These are phyloP conservation scores for Xylaria polymorpha DNA, from an alignment of 2,329 filamentous ascomycete genomes.

Conservation along the genomic window DNA sequence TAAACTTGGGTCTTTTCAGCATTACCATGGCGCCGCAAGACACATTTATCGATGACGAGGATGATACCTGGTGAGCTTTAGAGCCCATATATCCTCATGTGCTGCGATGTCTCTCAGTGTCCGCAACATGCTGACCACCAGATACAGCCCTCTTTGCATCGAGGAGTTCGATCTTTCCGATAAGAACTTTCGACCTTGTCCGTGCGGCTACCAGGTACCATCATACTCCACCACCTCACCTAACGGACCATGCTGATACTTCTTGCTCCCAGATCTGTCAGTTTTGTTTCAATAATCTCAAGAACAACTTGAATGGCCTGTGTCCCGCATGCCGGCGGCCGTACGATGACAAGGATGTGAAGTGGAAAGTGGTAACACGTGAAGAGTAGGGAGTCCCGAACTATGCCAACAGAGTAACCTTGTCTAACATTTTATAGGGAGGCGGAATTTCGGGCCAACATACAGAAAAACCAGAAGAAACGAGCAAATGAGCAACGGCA, in stretches of 20 bases:
- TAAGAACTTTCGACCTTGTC: conserved; percentile 95
- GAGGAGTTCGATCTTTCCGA: conserved; percentile 99
- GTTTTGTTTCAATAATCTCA: conserved; percentile 99
- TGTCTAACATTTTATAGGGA: conserved; percentile 62
- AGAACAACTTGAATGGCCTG: conserved; percentile 95
- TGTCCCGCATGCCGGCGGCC: conserved; percentile 96
- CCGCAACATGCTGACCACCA: conserved; percentile 43
- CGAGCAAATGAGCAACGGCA: conserved; percentile 84
- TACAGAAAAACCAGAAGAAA: conserved; percentile 92
- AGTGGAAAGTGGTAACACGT: conserved; percentile 93
- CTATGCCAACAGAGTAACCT: conserved; percentile 16
- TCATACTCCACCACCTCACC: conserved; percentile 1
- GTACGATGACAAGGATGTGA: conserved; percentile 96
- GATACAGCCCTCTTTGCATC: conserved; percentile 88
- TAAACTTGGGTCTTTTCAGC: conserved; percentile 1
- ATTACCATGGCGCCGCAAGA: conserved; percentile 74
- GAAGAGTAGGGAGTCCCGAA: conserved; percentile 79
- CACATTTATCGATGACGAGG: conserved; percentile 77
- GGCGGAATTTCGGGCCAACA: conserved; percentile 79
- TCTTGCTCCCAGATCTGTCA: conserved; percentile 81
- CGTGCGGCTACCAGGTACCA: conserved; percentile 94
- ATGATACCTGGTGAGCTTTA: conserved; percentile 71
- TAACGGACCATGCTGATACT: conserved; percentile 36
- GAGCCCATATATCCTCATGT: conserved; percentile 23
- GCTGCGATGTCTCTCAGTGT: conserved; percentile 25